These are phyloP conservation scores for Agrostemma githago DNA, from an alignment of 148 eudicot species.

Conservation along the genomic window DNA sequence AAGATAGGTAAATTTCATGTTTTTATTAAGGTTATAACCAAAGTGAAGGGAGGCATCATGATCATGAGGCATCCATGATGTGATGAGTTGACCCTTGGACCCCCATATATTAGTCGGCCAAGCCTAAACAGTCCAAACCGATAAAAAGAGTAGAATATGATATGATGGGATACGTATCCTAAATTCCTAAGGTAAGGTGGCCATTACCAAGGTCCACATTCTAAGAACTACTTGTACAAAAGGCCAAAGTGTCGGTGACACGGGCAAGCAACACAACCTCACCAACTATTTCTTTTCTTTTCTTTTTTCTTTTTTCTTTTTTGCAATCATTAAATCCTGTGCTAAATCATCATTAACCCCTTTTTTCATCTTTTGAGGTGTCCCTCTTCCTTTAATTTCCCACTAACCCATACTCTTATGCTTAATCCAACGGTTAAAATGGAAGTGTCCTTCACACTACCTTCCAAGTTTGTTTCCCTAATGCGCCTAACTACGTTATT, in stretches of 20 bases:
- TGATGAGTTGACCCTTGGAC: neutral
- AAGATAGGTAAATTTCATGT: too few relatives aligned
- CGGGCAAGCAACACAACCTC: slow-evolving; percentile 17
- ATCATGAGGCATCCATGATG: too few relatives aligned
- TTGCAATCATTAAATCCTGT: slow-evolving; percentile 9
- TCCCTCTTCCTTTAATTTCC: neutral
- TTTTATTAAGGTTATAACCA: too few relatives aligned
- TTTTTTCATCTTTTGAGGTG: slow-evolving; percentile 5
- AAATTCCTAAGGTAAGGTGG: too few relatives aligned
- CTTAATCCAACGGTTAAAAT: too few relatives aligned
- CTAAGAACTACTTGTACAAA: neutral
- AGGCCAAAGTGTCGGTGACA: slow-evolving; percentile 30
- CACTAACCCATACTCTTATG: neutral
- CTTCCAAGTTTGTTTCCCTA: too few relatives aligned
- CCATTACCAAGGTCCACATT: slow-evolving; percentile 12
- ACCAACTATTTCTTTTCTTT: slow-evolving; percentile 14
- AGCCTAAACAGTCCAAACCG: neutral
- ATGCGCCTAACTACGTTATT: too few relatives aligned
- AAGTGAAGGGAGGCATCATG: too few relatives aligned
- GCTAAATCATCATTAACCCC: neutral
- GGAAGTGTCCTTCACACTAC: too few relatives aligned
- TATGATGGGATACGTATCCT: too few relatives aligned
- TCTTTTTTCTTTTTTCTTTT: neutral
- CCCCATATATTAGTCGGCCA: neutral
- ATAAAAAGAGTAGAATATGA: too few relatives aligned